These are phyloP conservation scores for Rhodofomes roseus DNA, from an alignment of 1,284 basidiomycete genomes.

Conservation along the genomic window DNA sequence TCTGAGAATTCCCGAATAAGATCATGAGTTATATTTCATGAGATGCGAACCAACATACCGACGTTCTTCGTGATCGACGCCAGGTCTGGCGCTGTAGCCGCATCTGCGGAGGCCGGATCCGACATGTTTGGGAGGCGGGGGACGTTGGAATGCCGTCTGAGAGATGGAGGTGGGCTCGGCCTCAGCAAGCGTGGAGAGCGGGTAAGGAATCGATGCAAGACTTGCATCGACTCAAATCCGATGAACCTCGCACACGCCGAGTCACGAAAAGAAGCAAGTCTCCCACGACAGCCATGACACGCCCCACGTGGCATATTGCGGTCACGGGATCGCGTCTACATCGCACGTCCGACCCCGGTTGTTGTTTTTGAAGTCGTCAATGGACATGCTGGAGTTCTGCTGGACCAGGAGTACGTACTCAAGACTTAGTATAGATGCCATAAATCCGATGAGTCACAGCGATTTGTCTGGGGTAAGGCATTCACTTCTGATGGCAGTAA, in stretches of 20 bases:
- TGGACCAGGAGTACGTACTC: too few relatives aligned
- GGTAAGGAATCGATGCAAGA: constrained; percentile 24
- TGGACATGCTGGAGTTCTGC: too few relatives aligned
- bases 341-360: too few relatives aligned
- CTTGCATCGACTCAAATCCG: constrained; percentile 20
- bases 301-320: neutral
- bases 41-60: neutral
- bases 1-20: neutral
- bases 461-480: neutral
- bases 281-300: constrained; percentile 6
- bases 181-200: constrained; percentile 2
- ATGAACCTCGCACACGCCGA: constrained; percentile 11
- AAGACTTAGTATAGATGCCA: neutral
- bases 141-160: neutral
- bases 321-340: constrained; percentile 2
- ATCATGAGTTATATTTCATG: neutral
- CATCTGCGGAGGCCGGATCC: neutral
- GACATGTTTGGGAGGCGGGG: constrained; percentile 3
- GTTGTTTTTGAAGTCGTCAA: too few relatives aligned
- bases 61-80: constrained; percentile 7
- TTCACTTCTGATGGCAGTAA: constrained; percentile 8
- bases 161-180: neutral
- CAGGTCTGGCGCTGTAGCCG: constrained; percentile 1
- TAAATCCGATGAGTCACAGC: too few relatives aligned
- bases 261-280: constrained; percentile 11